A percentile compares a stretch with the other conserved stretches of the same genome.
Evolutionary conservation across 768 basidiomycete species (phyloP).

Genomic region (Lactarius vividus): DNA sequence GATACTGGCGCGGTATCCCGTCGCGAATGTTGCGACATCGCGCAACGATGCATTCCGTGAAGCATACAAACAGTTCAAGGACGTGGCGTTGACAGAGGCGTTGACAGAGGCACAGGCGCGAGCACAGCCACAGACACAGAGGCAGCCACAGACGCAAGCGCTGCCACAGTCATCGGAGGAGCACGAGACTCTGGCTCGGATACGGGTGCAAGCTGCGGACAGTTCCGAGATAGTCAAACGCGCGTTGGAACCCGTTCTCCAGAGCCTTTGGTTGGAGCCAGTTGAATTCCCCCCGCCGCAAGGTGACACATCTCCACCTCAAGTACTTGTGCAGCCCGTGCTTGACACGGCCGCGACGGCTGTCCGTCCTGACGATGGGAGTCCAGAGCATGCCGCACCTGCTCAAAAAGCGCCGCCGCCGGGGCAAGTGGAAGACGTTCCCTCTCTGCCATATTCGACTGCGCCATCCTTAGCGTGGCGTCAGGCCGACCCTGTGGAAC

Average conservation of each 20-base stretch:
- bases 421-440: no score
- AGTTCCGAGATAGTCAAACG: not conserved
- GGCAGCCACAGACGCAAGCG: no score
- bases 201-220: not conserved
- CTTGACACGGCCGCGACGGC: no score
- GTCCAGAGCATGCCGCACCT: not conserved
- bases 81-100: not conserved
- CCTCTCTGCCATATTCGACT: not conserved
- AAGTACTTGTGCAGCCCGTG: not conserved
- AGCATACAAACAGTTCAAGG: not conserved
- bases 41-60: not conserved
- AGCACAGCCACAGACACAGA: no score
- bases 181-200: not conserved
- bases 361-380: no score
- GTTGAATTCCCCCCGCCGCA: not conserved
- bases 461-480: not conserved
- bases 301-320: not conserved
- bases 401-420: no score
- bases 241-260: not conserved
- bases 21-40: not conserved
- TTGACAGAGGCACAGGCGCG: not conserved
- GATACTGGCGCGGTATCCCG: not conserved
- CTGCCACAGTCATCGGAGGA: not conserved
- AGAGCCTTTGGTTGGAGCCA: not conserved
- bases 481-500: not conserved